These are phyloP conservation scores for Plasmodium chabaudi DNA, from an alignment of 169 alveolate genomes.

Conservation along the genomic window DNA sequence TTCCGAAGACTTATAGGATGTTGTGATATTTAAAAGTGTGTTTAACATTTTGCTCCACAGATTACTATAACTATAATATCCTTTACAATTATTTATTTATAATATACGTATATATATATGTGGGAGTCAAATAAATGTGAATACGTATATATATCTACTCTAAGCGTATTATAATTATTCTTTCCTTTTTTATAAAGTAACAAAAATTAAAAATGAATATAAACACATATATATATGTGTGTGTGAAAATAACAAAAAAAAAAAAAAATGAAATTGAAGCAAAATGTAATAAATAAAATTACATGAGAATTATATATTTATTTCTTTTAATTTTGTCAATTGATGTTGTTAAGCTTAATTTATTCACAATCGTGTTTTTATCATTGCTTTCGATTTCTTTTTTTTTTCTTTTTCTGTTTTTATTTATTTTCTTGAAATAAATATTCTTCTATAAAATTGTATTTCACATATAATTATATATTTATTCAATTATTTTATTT, in stretches of 20 bases:
- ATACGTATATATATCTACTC: neutral
- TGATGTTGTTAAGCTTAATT: too few species aligned
- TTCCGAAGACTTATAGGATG: conserved; percentile 12
- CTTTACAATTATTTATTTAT: neutral
- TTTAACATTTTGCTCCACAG: conserved; percentile 5
- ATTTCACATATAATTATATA: conserved; percentile 28
- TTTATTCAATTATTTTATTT: conserved; percentile 28
- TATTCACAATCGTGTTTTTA: neutral
- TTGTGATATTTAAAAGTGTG: conserved; percentile 5
- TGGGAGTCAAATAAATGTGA: neutral
- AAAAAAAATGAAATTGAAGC: too few species aligned
- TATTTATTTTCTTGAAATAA: conserved; percentile 1
- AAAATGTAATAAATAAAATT: too few species aligned
- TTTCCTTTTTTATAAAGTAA: neutral
- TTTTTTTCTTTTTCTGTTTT: conserved; percentile 1
- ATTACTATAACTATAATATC: too few species aligned
- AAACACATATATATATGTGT: too few species aligned
- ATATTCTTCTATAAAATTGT: conserved; percentile 20
- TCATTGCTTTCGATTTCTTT: neutral
- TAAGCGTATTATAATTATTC: conserved; percentile 1
- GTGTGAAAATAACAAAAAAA: too few species aligned
- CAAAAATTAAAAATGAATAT: neutral
- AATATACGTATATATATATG: neutral
- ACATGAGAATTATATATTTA: too few species aligned
- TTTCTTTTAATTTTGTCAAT: too few species aligned